Conservation (phyloP, 1,284 basidiomycete species). For the Rhizoctonia solani region DNA sequence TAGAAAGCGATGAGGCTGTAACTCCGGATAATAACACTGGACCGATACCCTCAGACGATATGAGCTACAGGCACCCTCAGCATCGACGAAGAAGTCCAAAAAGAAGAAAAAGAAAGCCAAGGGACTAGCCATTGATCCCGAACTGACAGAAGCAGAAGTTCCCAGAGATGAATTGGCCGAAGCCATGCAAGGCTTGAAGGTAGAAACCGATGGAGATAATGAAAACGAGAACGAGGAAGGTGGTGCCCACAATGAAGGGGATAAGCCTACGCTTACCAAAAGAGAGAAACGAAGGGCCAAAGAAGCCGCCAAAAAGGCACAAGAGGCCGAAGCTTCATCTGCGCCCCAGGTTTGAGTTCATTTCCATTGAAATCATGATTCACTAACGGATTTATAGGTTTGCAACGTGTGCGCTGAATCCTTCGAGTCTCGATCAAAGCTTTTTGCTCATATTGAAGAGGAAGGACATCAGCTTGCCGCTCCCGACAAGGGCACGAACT, state of each 20-base stretch:
- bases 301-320: slow-evolving; percentile 74
- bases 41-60: background rate
- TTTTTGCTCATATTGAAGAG: slow-evolving; percentile 76
- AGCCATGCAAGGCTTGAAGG: slow-evolving; percentile 19
- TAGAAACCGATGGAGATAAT: slow-evolving; percentile 1
- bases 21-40: slow-evolving; percentile 42
- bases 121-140: slow-evolving; percentile 21
- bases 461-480: slow-evolving; percentile 72
- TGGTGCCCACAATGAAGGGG: slow-evolving; percentile 35
- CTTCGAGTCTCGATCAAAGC: slow-evolving; percentile 76
- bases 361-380: background rate
- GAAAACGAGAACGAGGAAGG: slow-evolving; percentile 36
- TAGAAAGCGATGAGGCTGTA: slow-evolving; percentile 28
- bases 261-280: slow-evolving; percentile 50
- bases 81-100: slow-evolving; percentile 39
- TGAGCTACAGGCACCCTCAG: background rate
- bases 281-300: slow-evolving; percentile 77
- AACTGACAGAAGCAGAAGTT: background rate
- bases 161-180: background rate
- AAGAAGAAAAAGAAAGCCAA: slow-evolving; percentile 39
- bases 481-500: slow-evolving; percentile 33
- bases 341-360: background rate
- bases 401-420: slow-evolving; percentile 74
- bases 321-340: slow-evolving; percentile 44
- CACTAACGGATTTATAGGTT: slow-evolving; percentile 44